Evolutionary conservation across 306 rosid genomes (phyloP).

Genomic region (Corylus heterophylla): DNA sequence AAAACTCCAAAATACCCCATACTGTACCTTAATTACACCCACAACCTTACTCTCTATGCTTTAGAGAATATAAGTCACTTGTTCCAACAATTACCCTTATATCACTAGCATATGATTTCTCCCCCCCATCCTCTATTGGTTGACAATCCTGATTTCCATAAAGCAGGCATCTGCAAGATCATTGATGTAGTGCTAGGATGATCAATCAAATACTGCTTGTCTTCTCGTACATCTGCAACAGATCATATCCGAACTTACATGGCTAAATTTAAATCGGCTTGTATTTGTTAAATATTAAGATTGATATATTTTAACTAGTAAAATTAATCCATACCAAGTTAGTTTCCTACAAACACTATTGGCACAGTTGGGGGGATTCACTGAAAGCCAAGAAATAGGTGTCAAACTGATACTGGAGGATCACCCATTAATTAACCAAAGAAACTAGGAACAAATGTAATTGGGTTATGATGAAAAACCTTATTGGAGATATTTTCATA

Average conservation of each 20-base stretch:
- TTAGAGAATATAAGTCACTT: no score
- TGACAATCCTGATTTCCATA: background rate
- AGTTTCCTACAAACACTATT: conserved; percentile 53
- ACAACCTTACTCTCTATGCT: no score
- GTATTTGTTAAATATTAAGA: no score
- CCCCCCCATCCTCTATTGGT: background rate
- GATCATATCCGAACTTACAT: background rate
- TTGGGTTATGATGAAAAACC: conserved; percentile 36
- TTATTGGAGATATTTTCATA: conserved; percentile 86
- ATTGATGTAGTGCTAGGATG: background rate
- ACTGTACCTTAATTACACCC: no score
- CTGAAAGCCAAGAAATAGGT: conserved; percentile 19
- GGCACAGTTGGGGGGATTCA: conserved; percentile 57
- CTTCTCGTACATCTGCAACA: background rate
- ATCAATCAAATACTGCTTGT: no score
- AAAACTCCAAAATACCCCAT: no score
- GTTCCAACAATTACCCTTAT: no score
- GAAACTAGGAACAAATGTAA: background rate
- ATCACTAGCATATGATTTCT: background rate
- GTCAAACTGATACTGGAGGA: background rate
- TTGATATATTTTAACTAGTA: no score
- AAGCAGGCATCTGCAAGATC: background rate
- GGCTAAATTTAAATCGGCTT: no score
- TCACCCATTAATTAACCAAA: background rate
- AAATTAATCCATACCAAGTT: conserved; percentile 38